Conservation (phyloP, 176 grass and related monocot genomes). For the Ensete glaucum region DNA sequence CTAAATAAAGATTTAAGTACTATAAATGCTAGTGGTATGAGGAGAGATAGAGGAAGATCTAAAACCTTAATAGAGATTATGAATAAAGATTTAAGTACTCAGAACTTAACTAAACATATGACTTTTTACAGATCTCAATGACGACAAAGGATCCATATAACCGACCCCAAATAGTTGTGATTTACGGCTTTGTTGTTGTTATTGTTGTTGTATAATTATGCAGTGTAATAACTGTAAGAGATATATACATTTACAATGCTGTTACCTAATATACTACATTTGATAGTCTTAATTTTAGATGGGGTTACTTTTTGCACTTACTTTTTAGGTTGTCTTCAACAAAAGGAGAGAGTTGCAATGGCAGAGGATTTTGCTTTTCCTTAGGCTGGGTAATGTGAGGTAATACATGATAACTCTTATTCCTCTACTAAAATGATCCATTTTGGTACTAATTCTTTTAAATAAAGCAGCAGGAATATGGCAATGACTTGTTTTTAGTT, state of each 20-base stretch:
- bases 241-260: not conserved
- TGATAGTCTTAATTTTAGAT: constrained; percentile 8
- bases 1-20: too few species aligned
- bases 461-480: constrained; percentile 16
- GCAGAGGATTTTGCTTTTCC: constrained; percentile 44
- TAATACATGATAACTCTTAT: constrained; percentile 13
- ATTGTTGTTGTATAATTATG: not conserved
- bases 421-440: not conserved
- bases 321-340: constrained; percentile 49
- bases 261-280: not conserved
- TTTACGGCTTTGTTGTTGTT: too few species aligned
- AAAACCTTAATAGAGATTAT: too few species aligned
- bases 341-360: constrained; percentile 61
- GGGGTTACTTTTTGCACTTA: not conserved
- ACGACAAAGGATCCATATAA: too few species aligned
- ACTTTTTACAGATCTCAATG: too few species aligned
- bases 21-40: too few species aligned
- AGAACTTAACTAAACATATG: too few species aligned
- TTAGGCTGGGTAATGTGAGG: constrained; percentile 44
- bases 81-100: too few species aligned
- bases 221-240: not conserved
- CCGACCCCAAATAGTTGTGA: too few species aligned
- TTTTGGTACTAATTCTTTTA: constrained; percentile 4
- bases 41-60: too few species aligned
- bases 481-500: not conserved